Evolutionary conservation across 2,329 filamentous ascomycete species (phyloP).

Genomic region (Pleomassaria siparia): DNA sequence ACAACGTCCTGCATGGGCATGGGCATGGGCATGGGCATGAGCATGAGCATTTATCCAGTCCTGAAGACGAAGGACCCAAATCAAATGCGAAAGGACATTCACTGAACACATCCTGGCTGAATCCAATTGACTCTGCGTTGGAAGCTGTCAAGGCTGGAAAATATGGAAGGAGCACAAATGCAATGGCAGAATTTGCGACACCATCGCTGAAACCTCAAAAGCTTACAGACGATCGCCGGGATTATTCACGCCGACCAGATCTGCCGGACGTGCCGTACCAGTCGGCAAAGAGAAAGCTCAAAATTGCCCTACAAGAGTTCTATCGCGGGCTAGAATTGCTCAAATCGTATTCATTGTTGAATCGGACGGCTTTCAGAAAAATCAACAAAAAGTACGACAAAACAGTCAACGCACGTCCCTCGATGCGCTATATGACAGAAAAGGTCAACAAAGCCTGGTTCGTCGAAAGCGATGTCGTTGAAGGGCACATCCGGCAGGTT

Average conservation of each 20-base stretch:
- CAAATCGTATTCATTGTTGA: slow-evolving; percentile 87
- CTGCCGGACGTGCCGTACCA: slow-evolving; percentile 71
- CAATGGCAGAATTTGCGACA: slow-evolving; percentile 40
- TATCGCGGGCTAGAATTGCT: slow-evolving; percentile 89
- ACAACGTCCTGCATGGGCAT: slow-evolving; percentile 14
- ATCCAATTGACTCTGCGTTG: slow-evolving; percentile 47
- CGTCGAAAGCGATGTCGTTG: slow-evolving; percentile 82
- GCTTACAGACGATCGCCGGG: slow-evolving; percentile 37
- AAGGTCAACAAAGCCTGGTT: slow-evolving; percentile 91
- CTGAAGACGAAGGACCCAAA: slow-evolving; percentile 21
- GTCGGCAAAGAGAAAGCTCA: slow-evolving; percentile 87
- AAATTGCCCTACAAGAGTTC: slow-evolving; percentile 87
- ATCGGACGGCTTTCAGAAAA: slow-evolving; percentile 91
- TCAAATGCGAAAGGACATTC: slow-evolving; percentile 15
- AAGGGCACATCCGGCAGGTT: slow-evolving; percentile 74
- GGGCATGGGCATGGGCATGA: slow-evolving; percentile 18
- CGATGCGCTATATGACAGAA: slow-evolving; percentile 82
- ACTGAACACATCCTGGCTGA: slow-evolving; percentile 25
- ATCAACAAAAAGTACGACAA: slow-evolving; percentile 99
- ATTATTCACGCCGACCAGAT: slow-evolving; percentile 46
- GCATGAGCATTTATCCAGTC: slow-evolving; percentile 22
- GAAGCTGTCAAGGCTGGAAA: slow-evolving; percentile 45
- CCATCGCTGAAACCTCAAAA: slow-evolving; percentile 43
- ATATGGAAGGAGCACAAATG: slow-evolving; percentile 59
- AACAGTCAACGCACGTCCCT: slow-evolving; percentile 73